These are phyloP conservation scores for Euphorbia schlechtendalii DNA, from an alignment of 441 rosid genomes.

Conservation along the genomic window DNA sequence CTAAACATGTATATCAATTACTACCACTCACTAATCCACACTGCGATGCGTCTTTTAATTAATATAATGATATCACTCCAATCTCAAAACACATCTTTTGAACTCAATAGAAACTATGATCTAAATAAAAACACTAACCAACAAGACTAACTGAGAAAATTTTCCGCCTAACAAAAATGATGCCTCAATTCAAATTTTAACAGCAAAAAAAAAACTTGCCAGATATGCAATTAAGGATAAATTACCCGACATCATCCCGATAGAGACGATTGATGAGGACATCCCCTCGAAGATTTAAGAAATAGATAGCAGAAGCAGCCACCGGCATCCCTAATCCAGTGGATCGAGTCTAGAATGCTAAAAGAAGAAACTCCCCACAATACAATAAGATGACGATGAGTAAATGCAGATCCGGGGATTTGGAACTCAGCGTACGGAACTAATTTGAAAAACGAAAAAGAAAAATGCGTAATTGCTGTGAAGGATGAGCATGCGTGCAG, in stretches of 20 bases:
- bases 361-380: not conserved
- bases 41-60: no score
- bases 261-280: constrained; percentile 97
- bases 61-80: no score
- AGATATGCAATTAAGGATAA: not conserved
- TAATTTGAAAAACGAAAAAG: no score
- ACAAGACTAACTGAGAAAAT: not conserved
- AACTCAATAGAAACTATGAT: not conserved
- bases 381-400: not conserved
- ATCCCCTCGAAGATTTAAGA: constrained; percentile 94
- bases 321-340: constrained; percentile 81
- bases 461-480: no score
- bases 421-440: no score
- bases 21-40: not conserved
- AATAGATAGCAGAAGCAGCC: constrained; percentile 97
- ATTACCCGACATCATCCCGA: constrained; percentile 91
- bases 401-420: constrained; percentile 13
- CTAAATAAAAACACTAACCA: no score
- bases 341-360: constrained; percentile 17
- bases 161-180: not conserved
- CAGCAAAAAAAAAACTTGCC: not conserved
- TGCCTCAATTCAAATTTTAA: not conserved
- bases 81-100: no score
- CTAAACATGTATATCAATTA: not conserved
- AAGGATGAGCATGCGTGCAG: no score